Conservation (phyloP, 192 early-diverging fungal species). For the Gryganskiella cystojenkinii region DNA sequence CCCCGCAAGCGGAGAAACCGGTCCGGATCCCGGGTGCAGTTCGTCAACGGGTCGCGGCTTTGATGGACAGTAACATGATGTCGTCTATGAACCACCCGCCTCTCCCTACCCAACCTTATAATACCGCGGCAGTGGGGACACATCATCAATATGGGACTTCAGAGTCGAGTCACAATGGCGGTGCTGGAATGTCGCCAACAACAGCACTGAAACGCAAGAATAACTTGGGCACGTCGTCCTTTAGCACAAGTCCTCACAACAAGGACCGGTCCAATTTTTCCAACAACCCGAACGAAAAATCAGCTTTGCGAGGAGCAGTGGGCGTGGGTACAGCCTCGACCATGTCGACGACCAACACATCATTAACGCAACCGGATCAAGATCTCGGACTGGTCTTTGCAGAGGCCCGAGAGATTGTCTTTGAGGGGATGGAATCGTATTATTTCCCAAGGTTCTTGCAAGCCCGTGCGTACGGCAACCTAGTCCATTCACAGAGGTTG, state of each 20-base stretch:
- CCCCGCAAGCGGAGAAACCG: slow-evolving; percentile 60
- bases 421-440: slow-evolving; percentile 61
- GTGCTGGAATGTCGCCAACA: too few relatives aligned
- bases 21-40: slow-evolving; percentile 55
- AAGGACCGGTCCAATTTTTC: neutral
- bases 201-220: slow-evolving; percentile 1
- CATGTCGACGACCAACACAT: neutral
- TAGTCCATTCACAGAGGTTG: slow-evolving; percentile 58
- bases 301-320: neutral
- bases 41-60: slow-evolving; percentile 32
- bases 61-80: slow-evolving; percentile 42
- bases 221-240: neutral
- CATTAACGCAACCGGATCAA: slow-evolving; percentile 24
- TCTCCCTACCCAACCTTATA: too few relatives aligned
- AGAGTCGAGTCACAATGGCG: too few relatives aligned
- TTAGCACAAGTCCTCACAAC: neutral
- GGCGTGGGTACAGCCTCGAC: neutral
- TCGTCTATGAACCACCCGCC: slow-evolving; percentile 8
- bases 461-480: slow-evolving; percentile 66
- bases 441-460: slow-evolving; percentile 68
- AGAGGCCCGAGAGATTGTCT: slow-evolving; percentile 66
- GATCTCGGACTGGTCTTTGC: slow-evolving; percentile 55
- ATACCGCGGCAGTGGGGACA: too few relatives aligned
- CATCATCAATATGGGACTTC: too few relatives aligned
- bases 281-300: slow-evolving; percentile 1